Evolutionary conservation across 345 rosid species (phyloP).

Genomic region (Trapa incisa): DNA sequence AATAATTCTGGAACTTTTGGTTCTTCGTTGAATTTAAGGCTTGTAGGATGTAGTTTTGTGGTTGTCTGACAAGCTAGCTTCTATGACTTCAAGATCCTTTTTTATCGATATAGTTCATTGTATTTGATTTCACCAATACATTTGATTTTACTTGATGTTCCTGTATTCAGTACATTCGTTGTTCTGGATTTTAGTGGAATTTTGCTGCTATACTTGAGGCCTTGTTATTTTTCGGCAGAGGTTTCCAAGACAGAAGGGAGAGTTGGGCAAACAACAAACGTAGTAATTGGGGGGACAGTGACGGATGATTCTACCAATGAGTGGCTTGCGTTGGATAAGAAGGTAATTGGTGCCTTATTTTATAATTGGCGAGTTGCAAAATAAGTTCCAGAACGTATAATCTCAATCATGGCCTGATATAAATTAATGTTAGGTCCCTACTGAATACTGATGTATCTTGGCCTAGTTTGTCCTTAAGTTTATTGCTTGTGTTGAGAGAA

Average conservation of each 20-base stretch:
- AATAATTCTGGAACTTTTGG: neutral
- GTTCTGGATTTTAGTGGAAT: neutral
- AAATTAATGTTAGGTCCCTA: neutral
- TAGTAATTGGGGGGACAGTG: slow-evolving; percentile 89
- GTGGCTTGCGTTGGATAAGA: slow-evolving; percentile 90
- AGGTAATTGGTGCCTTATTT: slow-evolving; percentile 28
- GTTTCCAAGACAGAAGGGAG: slow-evolving; percentile 90
- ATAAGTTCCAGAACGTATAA: neutral
- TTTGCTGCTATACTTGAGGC: neutral
- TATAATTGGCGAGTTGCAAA: neutral
- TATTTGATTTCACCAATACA: neutral
- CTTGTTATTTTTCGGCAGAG: slow-evolving; percentile 29
- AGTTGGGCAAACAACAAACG: slow-evolving; percentile 87
- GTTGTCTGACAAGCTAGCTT: neutral
- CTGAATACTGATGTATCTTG: neutral
- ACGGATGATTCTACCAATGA: slow-evolving; percentile 77
- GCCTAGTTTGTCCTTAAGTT: neutral
- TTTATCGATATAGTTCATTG: neutral
- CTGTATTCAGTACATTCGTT: neutral
- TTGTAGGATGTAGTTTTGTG: neutral
- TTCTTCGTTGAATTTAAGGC: neutral
- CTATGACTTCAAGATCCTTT: neutral
- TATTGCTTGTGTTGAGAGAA: neutral
- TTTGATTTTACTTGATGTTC: neutral
- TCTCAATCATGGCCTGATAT: neutral